Evolutionary conservation across 2,329 filamentous ascomycete species (phyloP), one percentile per base, ranked within the genome.

Genomic region (Mycocentrospora acerina): DNA sequence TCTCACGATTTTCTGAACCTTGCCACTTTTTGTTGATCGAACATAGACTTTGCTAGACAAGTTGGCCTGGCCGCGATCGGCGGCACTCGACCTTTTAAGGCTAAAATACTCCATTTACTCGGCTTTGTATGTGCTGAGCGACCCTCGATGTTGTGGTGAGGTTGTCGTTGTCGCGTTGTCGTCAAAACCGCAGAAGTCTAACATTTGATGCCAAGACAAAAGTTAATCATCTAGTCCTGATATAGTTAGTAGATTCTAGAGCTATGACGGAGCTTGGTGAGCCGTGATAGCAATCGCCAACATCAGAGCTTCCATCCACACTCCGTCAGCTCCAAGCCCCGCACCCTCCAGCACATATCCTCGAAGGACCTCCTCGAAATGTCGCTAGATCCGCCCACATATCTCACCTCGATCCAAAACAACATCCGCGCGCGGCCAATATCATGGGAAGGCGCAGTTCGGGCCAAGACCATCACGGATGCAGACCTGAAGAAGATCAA

Each of bases 1-100:
- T 60, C 90, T 83, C 53, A 98, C 93, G 62, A 98, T 94, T 77
- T 98, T 98, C 70, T 97, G 93, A 44, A 97, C 91, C 74, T 96
- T 96, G 69, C 93, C 93, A 69, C 83, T 93, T 70, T 88, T 90
- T 32, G 91, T 95, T 17, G 93, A 96, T 44, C 93, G 82, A 49
- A 98, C 88, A 64, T 94, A 98, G 58, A 94, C 83, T 73, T 97
- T 98, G 79, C 86, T 96, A 22, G 90, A 91, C 51, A 97, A 85
- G 62, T 86, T 95, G 31, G 84, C 76, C 19, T 83, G 78, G 39
- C 73, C 70, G 4, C 74, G 72, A 46, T 81, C 78, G 12, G 74
- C 70, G 33, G 72, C 69, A 57, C 64, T 73, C 37, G 71, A 79
- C 57, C 81, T 73, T 62, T 83, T 81, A 40, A 85, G 68, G 54